A percentile compares a stretch with the other conserved stretches of the same genome.
phyloP scores from a whole-genome alignment of 78 protist species.

The Cavenderia fasciculata region DNA sequence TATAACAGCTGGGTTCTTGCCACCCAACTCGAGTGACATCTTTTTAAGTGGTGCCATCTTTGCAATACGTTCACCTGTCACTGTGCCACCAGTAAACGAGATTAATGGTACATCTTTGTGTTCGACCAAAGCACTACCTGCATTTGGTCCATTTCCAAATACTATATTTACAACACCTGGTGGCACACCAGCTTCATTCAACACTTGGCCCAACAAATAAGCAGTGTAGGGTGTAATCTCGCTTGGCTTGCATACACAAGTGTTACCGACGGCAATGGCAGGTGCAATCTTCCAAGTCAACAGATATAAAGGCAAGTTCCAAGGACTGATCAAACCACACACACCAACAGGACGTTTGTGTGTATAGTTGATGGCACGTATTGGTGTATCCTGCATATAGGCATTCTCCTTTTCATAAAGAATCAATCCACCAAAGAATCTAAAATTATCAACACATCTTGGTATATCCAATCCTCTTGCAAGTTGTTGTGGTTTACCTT shows the following conservation, averaged over 20 bases:
- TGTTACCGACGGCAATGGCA: constrained; percentile 87
- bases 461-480: constrained; percentile 87
- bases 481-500: constrained; percentile 83
- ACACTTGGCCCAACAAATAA: constrained; percentile 45
- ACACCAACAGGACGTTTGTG: constrained; percentile 89
- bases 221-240: constrained; percentile 92
- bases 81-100: constrained; percentile 95
- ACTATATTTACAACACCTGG: constrained; percentile 91
- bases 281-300: constrained; percentile 96
- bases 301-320: constrained; percentile 95
- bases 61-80: constrained; percentile 81
- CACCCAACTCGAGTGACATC: constrained; percentile 94
- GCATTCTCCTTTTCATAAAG: constrained; percentile 54
- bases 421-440: constrained; percentile 87
- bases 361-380: constrained; percentile 81
- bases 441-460: constrained; percentile 57
- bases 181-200: constrained; percentile 83
- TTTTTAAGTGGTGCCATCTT: constrained; percentile 72
- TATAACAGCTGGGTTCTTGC: constrained; percentile 90
- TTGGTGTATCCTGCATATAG: not conserved
- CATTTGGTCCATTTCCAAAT: constrained; percentile 76
- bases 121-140: constrained; percentile 74
- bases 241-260: constrained; percentile 89
- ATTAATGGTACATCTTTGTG: constrained; percentile 83
- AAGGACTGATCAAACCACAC: constrained; percentile 91